phyloP scores from a whole-genome alignment of 495 filamentous ascomycete genomes.

The Penicillium atrosanguineum region DNA sequence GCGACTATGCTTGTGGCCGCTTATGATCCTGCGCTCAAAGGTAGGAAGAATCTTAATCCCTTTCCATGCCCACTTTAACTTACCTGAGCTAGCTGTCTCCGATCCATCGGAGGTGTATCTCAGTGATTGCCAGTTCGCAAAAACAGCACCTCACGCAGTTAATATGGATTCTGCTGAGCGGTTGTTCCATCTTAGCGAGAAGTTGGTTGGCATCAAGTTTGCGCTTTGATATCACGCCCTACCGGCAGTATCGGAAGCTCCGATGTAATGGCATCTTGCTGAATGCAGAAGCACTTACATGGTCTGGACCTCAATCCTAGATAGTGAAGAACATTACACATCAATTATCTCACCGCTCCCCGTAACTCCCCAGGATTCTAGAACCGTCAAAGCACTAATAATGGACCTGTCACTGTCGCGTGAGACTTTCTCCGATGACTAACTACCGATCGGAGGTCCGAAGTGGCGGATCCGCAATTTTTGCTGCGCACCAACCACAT shows the following conservation, averaged over 20 bases:
- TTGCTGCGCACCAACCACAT: slow-evolving; percentile 13
- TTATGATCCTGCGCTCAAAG: slow-evolving; percentile 48
- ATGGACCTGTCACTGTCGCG: not conserved
- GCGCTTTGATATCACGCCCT: slow-evolving; percentile 18
- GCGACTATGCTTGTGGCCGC: slow-evolving; percentile 56
- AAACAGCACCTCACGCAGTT: slow-evolving; percentile 22
- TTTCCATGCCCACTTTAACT: not conserved
- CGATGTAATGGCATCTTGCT: slow-evolving; percentile 1
- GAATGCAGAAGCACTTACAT: not conserved
- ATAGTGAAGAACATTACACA: not conserved
- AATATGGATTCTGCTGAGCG: slow-evolving; percentile 34
- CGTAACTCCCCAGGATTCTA: not conserved
- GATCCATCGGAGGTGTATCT: slow-evolving; percentile 23
- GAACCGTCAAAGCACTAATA: not conserved
- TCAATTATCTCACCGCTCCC: not conserved
- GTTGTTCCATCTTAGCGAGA: slow-evolving; percentile 48
- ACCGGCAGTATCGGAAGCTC: slow-evolving; percentile 9
- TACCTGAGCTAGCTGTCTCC: slow-evolving; percentile 4
- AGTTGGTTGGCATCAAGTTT: slow-evolving; percentile 40
- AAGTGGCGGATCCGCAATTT: slow-evolving; percentile 10
- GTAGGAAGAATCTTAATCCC: slow-evolving; percentile 18
- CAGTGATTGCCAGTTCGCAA: slow-evolving; percentile 27
- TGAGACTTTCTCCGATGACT: slow-evolving; percentile 7
- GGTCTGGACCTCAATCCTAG: not conserved
- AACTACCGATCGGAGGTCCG: slow-evolving; percentile 26